Evolutionary conservation across 1,139 yeast species (phyloP).

Genomic region (Protomyces pachydermus): DNA sequence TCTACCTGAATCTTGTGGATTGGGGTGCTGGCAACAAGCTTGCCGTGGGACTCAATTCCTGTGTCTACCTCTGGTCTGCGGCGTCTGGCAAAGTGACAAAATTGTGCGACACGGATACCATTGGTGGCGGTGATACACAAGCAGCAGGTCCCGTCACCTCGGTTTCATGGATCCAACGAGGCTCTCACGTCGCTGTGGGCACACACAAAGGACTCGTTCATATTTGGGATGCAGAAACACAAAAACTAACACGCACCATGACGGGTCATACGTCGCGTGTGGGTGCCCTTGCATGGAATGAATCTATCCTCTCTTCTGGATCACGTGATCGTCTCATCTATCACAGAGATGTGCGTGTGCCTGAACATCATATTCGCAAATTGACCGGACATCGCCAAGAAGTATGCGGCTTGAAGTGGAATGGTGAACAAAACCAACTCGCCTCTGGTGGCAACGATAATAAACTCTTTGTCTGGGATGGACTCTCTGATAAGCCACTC

Average conservation of each 20-base stretch:
- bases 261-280: constrained; percentile 85
- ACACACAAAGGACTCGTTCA: constrained; percentile 82
- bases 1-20: constrained; percentile 82
- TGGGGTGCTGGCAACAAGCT: constrained; percentile 91
- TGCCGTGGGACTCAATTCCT: constrained; percentile 85
- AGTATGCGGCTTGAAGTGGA: constrained; percentile 95
- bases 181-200: constrained; percentile 90
- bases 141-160: constrained; percentile 67
- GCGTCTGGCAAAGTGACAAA: constrained; percentile 76
- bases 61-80: constrained; percentile 90
- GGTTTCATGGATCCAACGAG: constrained; percentile 75
- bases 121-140: constrained; percentile 2
- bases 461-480: constrained; percentile 80
- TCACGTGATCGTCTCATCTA: constrained; percentile 77
- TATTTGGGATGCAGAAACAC: constrained; percentile 90
- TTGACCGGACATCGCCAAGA: constrained; percentile 82
- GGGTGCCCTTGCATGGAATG: constrained; percentile 82
- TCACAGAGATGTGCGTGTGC: constrained; percentile 86
- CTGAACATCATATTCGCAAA: constrained; percentile 71
- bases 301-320: constrained; percentile 81
- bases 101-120: constrained; percentile 54
- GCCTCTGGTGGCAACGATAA: constrained; percentile 85
- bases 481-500: constrained; percentile 62
- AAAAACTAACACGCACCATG: constrained; percentile 81
- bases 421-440: constrained; percentile 61